Evolutionary conservation across 257 asterid species (phyloP), one percentile per base, ranked within the genome.

Genomic region (Solanum raphanifolium): DNA sequence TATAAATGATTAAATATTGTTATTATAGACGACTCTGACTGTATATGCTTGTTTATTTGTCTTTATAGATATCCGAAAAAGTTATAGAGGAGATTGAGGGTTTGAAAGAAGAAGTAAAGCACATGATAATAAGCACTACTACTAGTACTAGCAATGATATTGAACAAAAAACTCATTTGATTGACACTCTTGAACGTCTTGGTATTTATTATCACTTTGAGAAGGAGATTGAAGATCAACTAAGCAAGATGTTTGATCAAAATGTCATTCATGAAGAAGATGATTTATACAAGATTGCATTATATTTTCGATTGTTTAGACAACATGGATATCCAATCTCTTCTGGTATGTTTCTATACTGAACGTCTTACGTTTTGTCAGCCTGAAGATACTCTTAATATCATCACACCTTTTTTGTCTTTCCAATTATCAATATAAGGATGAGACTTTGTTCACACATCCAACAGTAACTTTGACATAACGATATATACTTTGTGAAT

Each of bases 311-410:
- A 25, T 60, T 87, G 43, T 68, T 87, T 20, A 87, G 89, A 10
- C 89, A 87, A 81, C 87, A 87, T 65, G 87, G 89, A 38, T 87
- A 87, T 68, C 83, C 83, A n/a, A 62, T 87, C 43, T 81, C 89
- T 38, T 78, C 48, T 1, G 87, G 89, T 87, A 87, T 84, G 65
- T 68, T 27, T 82, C 52, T 55, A 43, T 27, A 20, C 35, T 13
- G 13, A 41, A 23, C 5, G 34, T 41, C 21, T n/a, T 79, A 46
- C 18, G 2, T 9, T 25, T 38, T 23, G 65, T 13, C 1, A 9
- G 71, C 13, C 31, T 62, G 7, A n/a, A 62, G 16, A n/a, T 62
- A n/a, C 69, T 60, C 27, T 60, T 23, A 60, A 13, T 48, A 15
- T 48, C 20, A 48, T 15, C 21, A 48, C 60, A 3, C 21, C 21